These are phyloP conservation scores for Taphrina communis DNA, from an alignment of 1,139 yeast genomes.

Conservation along the genomic window DNA sequence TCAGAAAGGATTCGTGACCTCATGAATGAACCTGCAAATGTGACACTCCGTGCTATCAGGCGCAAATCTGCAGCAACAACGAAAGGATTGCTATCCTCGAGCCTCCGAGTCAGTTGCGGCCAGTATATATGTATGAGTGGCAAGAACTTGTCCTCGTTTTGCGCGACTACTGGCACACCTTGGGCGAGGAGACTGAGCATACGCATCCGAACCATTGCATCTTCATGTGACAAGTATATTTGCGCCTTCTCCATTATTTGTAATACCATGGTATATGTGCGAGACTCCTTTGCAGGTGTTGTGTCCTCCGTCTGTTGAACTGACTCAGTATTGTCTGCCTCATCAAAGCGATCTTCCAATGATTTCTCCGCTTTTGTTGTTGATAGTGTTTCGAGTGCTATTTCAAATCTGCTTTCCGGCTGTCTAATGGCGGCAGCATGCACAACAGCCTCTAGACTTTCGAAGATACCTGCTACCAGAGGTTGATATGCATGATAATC, in stretches of 20 bases:
- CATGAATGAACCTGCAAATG: constrained; percentile 60
- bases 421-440: constrained; percentile 56
- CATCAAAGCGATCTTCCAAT: constrained; percentile 49
- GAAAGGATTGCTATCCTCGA: constrained; percentile 49
- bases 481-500: constrained; percentile 79
- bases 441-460: constrained; percentile 70
- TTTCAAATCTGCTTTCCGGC: constrained; percentile 44
- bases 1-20: constrained; percentile 43
- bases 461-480: constrained; percentile 75
- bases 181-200: constrained; percentile 61
- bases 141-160: constrained; percentile 63
- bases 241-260: constrained; percentile 74
- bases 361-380: constrained; percentile 51
- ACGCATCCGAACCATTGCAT: constrained; percentile 62
- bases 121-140: constrained; percentile 75
- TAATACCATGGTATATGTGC: constrained; percentile 64
- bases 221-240: constrained; percentile 70
- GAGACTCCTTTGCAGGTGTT: constrained; percentile 68
- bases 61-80: constrained; percentile 55
- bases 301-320: constrained; percentile 50
- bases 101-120: constrained; percentile 57
- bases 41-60: constrained; percentile 55
- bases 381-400: constrained; percentile 8
- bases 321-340: constrained; percentile 41
- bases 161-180: constrained; percentile 66